Base-by-base conservation (phyloP, 208 protist genomes). In the Acanthamoeba culbertsoni region DNA sequence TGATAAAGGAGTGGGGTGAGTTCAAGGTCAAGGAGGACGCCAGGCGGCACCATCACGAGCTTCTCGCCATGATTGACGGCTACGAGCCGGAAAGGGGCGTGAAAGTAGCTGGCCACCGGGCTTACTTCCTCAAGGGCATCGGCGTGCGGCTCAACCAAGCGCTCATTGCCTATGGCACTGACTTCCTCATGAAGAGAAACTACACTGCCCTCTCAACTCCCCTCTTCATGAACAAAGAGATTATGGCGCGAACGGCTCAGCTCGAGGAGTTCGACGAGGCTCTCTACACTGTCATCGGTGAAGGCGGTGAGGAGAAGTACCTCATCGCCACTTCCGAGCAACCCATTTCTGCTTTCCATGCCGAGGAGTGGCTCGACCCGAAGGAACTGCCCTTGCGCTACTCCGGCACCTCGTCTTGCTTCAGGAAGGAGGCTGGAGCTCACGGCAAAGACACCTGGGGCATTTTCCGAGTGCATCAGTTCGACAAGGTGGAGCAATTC, bases 301-400 rank as follows among this genome's bases (percentile, higher is more conserved):
- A 98, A 55, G 98, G 99, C 35, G 98, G 98, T 20, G 99, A 99
- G 43, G 99, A 99, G 62, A 99, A 99, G 97, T 99, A 99, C 96
- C 97, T 99, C 20, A 99, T 99, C 97, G 99, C 99, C 48, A 99
- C 99, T 48, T 99, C 98, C 86, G 99, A 99, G 96, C 99, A 99
- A 95, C 98, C 99, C 63, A 98, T 99, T 89, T 98, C 97, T 91
- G 99, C 98, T 16, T 99, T 98, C 94, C 99, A 99, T 97, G 95
- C 95, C 4, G 97, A 98, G 71, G 97, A 99, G 93, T 99, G 98
- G 97, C 97, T 99, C 68, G 96, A 97, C 18, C 97, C 98, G 51
- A 95, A 95, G 77, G 79, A 95, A 14, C 93, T 98, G n/a, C 96
- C 96, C 43, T 93, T 93, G 45, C 45, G 82, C 51, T 99, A 99